phyloP scores from a whole-genome alignment of 2,329 filamentous ascomycete species.

The Colletotrichum scovillei region DNA sequence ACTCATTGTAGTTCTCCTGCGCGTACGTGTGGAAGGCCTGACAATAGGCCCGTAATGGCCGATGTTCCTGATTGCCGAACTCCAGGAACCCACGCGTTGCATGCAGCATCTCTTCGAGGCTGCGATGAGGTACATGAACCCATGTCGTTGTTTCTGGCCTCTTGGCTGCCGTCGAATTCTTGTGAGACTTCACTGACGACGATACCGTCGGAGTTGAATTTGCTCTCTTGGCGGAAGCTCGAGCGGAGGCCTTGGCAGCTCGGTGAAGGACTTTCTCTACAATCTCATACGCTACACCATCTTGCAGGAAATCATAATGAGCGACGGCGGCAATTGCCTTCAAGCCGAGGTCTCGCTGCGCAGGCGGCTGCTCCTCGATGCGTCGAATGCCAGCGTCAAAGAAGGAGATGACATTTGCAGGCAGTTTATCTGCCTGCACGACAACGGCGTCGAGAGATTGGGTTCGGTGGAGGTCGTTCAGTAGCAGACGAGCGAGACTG shows the following conservation, averaged over 20 bases:
- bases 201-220: background rate
- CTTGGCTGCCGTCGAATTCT: background rate
- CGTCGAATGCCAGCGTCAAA: constrained; percentile 1
- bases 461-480: background rate
- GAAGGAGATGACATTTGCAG: constrained; percentile 1
- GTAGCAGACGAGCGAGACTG: constrained; percentile 2
- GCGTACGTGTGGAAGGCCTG: constrained; percentile 1
- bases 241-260: background rate
- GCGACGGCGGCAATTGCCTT: constrained; percentile 16
- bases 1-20: constrained; percentile 2
- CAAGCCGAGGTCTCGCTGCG: background rate
- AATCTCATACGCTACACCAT: background rate
- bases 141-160: background rate
- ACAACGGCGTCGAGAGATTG: background rate
- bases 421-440: background rate
- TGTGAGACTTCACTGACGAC: background rate
- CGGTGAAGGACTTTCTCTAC: background rate
- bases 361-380: constrained; percentile 2
- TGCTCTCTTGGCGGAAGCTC: background rate
- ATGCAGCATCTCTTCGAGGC: constrained; percentile 20
- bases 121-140: constrained; percentile 3
- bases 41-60: constrained; percentile 9
- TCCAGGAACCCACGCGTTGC: constrained; percentile 2
- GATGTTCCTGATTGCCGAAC: background rate
- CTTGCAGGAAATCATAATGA: background rate